Conservation (phyloP, 1,139 yeast species). For the Diutina mesorugosa region DNA sequence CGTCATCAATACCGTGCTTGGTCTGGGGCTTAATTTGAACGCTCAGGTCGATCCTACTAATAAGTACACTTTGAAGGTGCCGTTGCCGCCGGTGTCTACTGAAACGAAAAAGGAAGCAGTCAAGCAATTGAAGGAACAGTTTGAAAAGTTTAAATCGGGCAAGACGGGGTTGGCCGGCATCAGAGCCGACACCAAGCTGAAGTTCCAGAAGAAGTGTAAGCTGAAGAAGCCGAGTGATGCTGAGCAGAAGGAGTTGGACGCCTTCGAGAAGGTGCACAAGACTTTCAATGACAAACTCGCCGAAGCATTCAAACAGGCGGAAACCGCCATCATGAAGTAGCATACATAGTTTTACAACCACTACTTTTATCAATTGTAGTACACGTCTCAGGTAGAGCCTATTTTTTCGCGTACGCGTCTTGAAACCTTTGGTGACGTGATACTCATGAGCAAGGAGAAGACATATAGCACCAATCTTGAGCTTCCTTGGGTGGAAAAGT, state of each 20-base stretch:
- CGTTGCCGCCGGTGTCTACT: constrained; percentile 64
- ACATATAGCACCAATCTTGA: constrained; percentile 13
- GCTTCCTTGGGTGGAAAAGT: constrained; percentile 81
- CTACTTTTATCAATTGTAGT: too few species aligned
- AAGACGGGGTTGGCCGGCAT: constrained; percentile 38
- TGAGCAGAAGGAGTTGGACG: constrained; percentile 37
- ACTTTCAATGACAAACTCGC: constrained; percentile 44
- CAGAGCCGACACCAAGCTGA: constrained; percentile 42
- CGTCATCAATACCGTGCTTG: constrained; percentile 58
- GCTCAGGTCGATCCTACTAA: constrained; percentile 67
- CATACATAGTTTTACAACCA: not conserved
- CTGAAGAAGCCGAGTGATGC: constrained; percentile 43
- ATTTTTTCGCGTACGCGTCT: not conserved
- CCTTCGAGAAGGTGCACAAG: constrained; percentile 60
- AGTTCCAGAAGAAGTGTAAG: constrained; percentile 35
- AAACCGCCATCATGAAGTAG: constrained; percentile 30
- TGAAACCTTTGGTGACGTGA: too few species aligned
- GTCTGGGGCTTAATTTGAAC: constrained; percentile 57
- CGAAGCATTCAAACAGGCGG: constrained; percentile 47
- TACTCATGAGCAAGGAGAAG: not conserved
- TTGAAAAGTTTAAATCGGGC: constrained; percentile 41
- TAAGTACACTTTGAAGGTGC: constrained; percentile 60
- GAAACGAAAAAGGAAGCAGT: constrained; percentile 50
- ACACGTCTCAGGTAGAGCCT: too few species aligned
- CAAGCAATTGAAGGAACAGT: constrained; percentile 48